Evolutionary conservation across 2,329 filamentous ascomycete species (phyloP).

Genomic region (Salinomyces thailandicus): DNA sequence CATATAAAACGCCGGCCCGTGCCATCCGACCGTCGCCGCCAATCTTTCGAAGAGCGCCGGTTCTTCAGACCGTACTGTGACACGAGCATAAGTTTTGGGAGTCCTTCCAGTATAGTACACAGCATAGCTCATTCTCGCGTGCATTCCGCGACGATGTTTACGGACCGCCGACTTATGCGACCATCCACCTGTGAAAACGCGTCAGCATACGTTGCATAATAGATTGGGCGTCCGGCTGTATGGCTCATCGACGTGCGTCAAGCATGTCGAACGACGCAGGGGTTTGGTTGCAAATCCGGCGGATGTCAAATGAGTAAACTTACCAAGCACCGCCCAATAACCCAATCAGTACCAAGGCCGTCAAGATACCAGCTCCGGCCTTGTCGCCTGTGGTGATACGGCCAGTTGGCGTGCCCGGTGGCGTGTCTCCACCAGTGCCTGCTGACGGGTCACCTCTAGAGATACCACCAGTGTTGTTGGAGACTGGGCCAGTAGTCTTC

Average conservation of each 20-base stretch:
- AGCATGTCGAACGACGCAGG: neutral
- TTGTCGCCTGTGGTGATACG: conserved; percentile 49
- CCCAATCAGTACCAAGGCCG: conserved; percentile 46
- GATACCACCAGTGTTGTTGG: conserved; percentile 42
- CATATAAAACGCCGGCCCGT: neutral
- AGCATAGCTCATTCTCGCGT: neutral
- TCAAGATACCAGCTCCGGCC: conserved; percentile 59
- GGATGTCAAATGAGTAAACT: neutral
- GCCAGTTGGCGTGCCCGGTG: conserved; percentile 23
- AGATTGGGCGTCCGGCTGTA: no score
- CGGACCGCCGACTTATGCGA: conserved; percentile 15
- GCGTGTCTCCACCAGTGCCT: conserved; percentile 23
- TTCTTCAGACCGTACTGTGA: neutral
- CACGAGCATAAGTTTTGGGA: neutral
- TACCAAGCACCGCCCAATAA: conserved; percentile 41
- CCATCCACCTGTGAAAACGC: conserved; percentile 33
- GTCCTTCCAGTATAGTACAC: neutral
- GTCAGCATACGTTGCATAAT: neutral
- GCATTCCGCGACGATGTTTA: neutral
- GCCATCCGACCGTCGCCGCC: no score
- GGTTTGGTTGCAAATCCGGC: neutral
- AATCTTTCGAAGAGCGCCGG: neutral
- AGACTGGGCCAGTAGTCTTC: conserved; percentile 32
- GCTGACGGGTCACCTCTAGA: conserved; percentile 35
- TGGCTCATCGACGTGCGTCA: neutral